phyloP scores from a whole-genome alignment of 176 grass and related monocot species.

The Bolboschoenus planiculmis region DNA sequence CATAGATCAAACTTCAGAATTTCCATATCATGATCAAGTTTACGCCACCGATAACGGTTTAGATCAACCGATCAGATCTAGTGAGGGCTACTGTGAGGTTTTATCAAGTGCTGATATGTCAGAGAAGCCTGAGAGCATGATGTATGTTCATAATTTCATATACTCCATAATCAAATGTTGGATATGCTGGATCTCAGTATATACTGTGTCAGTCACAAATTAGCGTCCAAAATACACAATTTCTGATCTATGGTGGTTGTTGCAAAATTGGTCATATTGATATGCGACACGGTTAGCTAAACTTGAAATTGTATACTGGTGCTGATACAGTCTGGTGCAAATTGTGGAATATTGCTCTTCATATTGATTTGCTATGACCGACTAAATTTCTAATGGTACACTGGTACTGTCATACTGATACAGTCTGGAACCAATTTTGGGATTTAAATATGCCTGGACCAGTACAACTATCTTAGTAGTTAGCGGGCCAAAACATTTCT shows the following conservation, averaged over 20 bases:
- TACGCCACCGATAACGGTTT: not conserved
- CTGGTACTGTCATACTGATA: not conserved
- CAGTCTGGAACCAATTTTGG: not conserved
- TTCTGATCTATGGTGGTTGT: not conserved
- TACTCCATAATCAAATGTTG: not conserved
- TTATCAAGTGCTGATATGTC: not conserved
- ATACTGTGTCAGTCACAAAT: not conserved
- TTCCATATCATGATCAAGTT: slow-evolving; percentile 1
- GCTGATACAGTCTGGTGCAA: not conserved
- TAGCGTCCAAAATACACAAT: not conserved
- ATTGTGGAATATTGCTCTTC: not conserved
- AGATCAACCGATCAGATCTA: not conserved
- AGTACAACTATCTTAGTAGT: not conserved
- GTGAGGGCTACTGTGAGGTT: not conserved
- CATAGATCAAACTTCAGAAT: not conserved
- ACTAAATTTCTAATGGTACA: not conserved
- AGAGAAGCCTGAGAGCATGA: slow-evolving; percentile 8
- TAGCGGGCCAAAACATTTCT: not conserved
- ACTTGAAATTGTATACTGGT: not conserved
- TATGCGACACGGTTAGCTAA: not conserved
- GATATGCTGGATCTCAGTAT: not conserved
- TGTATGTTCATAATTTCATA: slow-evolving; percentile 1
- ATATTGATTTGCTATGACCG: not conserved
- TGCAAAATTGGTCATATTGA: not conserved
- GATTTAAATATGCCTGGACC: not conserved